These are phyloP conservation scores for Lepiota brunneoincarnata DNA, from an alignment of 768 basidiomycete genomes.

Conservation along the genomic window DNA sequence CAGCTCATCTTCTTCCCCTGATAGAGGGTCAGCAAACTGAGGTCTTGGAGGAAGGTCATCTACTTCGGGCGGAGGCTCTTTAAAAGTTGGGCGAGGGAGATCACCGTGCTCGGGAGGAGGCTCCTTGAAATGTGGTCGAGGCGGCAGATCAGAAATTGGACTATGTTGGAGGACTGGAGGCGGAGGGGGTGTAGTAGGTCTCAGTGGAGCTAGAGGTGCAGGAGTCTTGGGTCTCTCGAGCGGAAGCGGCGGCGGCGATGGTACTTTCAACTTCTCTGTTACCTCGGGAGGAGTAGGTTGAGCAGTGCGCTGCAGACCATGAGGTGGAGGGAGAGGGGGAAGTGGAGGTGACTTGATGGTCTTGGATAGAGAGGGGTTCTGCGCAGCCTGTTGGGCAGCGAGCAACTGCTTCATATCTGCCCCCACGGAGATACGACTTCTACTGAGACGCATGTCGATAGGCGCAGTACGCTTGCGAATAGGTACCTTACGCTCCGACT, in stretches of 20 bases:
- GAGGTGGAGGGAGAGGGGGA: slow-evolving; percentile 30
- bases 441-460: slow-evolving; percentile 84
- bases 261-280: slow-evolving; percentile 14
- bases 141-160: slow-evolving; percentile 9
- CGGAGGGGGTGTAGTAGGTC: slow-evolving; percentile 31
- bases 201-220: slow-evolving; percentile 23
- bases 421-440: slow-evolving; percentile 71
- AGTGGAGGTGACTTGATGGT: slow-evolving; percentile 26
- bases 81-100: slow-evolving; percentile 39
- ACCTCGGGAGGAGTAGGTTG: slow-evolving; percentile 20
- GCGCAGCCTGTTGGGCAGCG: slow-evolving; percentile 64
- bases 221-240: background rate
- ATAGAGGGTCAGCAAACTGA: slow-evolving; percentile 8
- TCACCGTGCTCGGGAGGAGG: slow-evolving; percentile 61
- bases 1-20: background rate
- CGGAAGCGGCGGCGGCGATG: slow-evolving; percentile 30
- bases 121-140: slow-evolving; percentile 50
- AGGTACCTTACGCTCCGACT: slow-evolving; percentile 83
- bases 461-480: slow-evolving; percentile 83
- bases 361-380: slow-evolving; percentile 43
- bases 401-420: slow-evolving; percentile 70
- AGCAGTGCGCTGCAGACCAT: slow-evolving; percentile 20
- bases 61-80: slow-evolving; percentile 7
- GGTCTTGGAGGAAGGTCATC: slow-evolving; percentile 10
- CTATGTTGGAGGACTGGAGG: slow-evolving; percentile 19